Percentiles rank a stretch among this genome's conserved stretches.
These are phyloP conservation scores for Stropharia rugosoannulata DNA, from an alignment of 768 basidiomycete genomes.

Conservation along the genomic window DNA sequence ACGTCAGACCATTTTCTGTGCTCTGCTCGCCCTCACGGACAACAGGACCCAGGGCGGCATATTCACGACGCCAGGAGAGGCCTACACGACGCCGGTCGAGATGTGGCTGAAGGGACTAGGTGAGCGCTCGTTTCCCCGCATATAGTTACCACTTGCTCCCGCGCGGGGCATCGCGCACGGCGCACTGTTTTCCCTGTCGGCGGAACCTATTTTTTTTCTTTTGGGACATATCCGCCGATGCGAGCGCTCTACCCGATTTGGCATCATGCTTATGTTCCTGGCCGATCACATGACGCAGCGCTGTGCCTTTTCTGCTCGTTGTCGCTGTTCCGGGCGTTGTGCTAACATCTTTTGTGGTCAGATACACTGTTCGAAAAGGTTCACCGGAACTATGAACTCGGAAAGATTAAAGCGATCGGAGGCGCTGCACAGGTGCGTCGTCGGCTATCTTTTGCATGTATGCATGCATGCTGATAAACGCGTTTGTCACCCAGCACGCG, in stretches of 20 bases:
- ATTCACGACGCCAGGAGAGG: constrained; percentile 83
- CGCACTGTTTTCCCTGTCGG: constrained; percentile 24
- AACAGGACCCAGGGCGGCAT: constrained; percentile 82
- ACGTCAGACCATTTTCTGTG: constrained; percentile 31
- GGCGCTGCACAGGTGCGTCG: constrained; percentile 72
- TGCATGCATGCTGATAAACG: constrained; percentile 2
- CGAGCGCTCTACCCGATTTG: constrained; percentile 25
- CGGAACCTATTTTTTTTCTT: constrained; percentile 64
- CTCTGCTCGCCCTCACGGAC: constrained; percentile 8
- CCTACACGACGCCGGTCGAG: constrained; percentile 84
- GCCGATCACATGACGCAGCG: constrained; percentile 13
- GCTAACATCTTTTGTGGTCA: constrained; percentile 32
- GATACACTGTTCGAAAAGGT: constrained; percentile 79
- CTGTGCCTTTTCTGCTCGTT: background rate
- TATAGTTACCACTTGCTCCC: constrained; percentile 7
- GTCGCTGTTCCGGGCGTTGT: background rate
- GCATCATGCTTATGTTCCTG: constrained; percentile 30
- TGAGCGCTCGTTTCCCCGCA: constrained; percentile 33
- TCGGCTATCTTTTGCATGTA: background rate
- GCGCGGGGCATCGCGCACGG: background rate
- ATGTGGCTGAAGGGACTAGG: constrained; percentile 91
- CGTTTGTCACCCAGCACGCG: constrained; percentile 45
- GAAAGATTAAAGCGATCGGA: constrained; percentile 71
- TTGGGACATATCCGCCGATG: constrained; percentile 27
- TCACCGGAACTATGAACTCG: constrained; percentile 64